Evolutionary conservation across 1,139 yeast species (phyloP), one percentile per base, ranked within the genome.

Genomic region (Lodderomyces orthopsilosis): DNA sequence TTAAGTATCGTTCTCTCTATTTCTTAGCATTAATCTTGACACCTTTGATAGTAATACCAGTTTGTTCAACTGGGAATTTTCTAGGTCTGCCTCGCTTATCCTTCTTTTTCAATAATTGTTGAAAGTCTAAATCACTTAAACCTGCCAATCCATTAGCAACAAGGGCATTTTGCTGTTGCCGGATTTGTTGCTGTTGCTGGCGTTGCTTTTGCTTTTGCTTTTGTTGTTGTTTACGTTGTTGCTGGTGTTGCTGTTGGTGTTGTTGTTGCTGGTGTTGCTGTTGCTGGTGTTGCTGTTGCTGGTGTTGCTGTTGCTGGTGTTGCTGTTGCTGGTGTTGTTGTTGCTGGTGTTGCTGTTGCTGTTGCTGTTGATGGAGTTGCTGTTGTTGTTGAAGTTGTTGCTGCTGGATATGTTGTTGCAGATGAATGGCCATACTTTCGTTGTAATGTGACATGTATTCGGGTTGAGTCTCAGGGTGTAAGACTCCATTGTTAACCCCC

Each of bases 51-150:
- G 77, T 72, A 5, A 71, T 57, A 3, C 78, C 78, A n/a, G 76
- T 70, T 48, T 72, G 72, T 46, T 72, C 79, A 10, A 71, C 59
- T 0, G 79, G 77, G 47, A 74, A 73, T 51, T 76, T 76, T 49
- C 81, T 61, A 4, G 81, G 81, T 51, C 81, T 61, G 12, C 81
- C 81, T 44, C 78, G 56, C 46, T 63, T 64, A 48, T 73, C 78
- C 47, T 73, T 73, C 56, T 63, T 70, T 46, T 62, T 61, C 33
- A 73, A 56, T 38, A 73, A 59, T 44, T 66, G 63, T 46, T 66
- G 62, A 23, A 72, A 72, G 15, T 70, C 74, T 17, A 60, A 64
- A 34, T 68, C 71, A 39, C 63, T 66, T 41, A 68, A 61, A 17
- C 59, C 59, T 18, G 68, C 54, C 50, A 65, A 50, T 5, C 34